phyloP scores from a whole-genome alignment of 192 early-diverging fungal species.

The Coemansia sp. region DNA sequence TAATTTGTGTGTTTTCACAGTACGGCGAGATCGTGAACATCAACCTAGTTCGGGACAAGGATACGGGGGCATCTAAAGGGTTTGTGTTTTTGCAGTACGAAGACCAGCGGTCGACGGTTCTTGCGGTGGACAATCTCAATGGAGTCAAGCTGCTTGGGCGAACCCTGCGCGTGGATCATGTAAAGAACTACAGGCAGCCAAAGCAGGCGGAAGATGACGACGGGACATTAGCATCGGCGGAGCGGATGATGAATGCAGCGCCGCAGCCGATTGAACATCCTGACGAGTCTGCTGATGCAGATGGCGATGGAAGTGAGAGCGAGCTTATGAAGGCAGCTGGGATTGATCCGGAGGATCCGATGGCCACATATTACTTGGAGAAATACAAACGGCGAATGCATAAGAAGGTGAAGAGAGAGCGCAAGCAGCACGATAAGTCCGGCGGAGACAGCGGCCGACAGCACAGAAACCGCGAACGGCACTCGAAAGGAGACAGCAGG shows the following conservation, averaged over 20 bases:
- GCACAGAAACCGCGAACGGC: slow-evolving; percentile 15
- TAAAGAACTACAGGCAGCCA: slow-evolving; percentile 62
- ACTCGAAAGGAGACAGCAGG: slow-evolving; percentile 14
- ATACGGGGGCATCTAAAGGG: slow-evolving; percentile 84
- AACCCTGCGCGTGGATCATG: slow-evolving; percentile 75
- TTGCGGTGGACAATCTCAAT: slow-evolving; percentile 96
- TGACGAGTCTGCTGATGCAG: slow-evolving; percentile 13
- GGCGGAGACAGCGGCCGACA: slow-evolving; percentile 7
- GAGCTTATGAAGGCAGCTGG: slow-evolving; percentile 53
- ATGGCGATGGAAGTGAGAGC: slow-evolving; percentile 27
- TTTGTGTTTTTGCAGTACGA: slow-evolving; percentile 90
- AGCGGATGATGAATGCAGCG: slow-evolving; percentile 57
- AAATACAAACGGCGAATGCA: slow-evolving; percentile 61
- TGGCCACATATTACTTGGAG: slow-evolving; percentile 68
- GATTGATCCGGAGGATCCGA: slow-evolving; percentile 70
- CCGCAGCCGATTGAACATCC: slow-evolving; percentile 35
- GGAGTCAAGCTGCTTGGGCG: slow-evolving; percentile 62
- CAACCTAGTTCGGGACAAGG: slow-evolving; percentile 82
- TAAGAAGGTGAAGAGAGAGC: slow-evolving; percentile 45
- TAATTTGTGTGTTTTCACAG: slow-evolving; percentile 93
- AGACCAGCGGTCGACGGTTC: slow-evolving; percentile 85
- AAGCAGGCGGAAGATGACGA: slow-evolving; percentile 58
- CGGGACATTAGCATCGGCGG: slow-evolving; percentile 12
- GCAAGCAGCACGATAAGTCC: slow-evolving; percentile 17
- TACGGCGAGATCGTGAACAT: slow-evolving; percentile 88